phyloP scores from a whole-genome alignment of 495 filamentous ascomycete species.

The Platismatia glauca region DNA sequence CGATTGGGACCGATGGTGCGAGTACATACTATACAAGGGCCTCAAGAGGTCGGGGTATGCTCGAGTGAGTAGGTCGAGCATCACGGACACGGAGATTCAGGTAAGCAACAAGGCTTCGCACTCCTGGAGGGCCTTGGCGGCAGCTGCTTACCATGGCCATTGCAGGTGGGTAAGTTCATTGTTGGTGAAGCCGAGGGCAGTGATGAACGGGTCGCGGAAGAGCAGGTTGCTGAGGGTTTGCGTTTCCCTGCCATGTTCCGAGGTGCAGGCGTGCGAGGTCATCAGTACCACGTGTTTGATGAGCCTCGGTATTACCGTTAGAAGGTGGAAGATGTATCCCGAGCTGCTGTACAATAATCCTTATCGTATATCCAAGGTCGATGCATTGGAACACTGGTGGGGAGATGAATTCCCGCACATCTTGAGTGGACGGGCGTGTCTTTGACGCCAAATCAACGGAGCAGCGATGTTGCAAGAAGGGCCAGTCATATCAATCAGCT shows the following conservation, averaged over 20 bases:
- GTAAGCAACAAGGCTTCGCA: slow-evolving; percentile 31
- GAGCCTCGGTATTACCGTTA: slow-evolving; percentile 64
- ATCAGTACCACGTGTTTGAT: slow-evolving; percentile 93
- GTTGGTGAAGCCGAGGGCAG: slow-evolving; percentile 62
- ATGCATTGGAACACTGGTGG: not conserved
- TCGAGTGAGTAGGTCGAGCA: slow-evolving; percentile 75
- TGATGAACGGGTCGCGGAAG: slow-evolving; percentile 50
- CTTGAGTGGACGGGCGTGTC: not conserved
- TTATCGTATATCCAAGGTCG: not conserved
- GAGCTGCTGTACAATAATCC: not conserved
- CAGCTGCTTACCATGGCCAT: not conserved
- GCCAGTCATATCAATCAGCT: too few species aligned
- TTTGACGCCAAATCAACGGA: not conserved
- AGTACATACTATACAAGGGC: slow-evolving; percentile 95
- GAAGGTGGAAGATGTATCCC: not conserved
- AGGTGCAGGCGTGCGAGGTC: slow-evolving; percentile 78
- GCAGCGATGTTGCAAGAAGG: too few species aligned
- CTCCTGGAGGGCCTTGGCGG: not conserved
- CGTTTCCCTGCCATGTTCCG: slow-evolving; percentile 84
- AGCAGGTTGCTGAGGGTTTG: slow-evolving; percentile 62
- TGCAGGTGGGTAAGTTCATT: slow-evolving; percentile 82
- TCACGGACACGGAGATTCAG: slow-evolving; percentile 97
- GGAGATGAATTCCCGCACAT: not conserved
- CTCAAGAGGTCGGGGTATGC: slow-evolving; percentile 84
- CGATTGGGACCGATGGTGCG: slow-evolving; percentile 98